phyloP scores from a whole-genome alignment of 768 basidiomycete species.

The Tulasnella calospora region DNA sequence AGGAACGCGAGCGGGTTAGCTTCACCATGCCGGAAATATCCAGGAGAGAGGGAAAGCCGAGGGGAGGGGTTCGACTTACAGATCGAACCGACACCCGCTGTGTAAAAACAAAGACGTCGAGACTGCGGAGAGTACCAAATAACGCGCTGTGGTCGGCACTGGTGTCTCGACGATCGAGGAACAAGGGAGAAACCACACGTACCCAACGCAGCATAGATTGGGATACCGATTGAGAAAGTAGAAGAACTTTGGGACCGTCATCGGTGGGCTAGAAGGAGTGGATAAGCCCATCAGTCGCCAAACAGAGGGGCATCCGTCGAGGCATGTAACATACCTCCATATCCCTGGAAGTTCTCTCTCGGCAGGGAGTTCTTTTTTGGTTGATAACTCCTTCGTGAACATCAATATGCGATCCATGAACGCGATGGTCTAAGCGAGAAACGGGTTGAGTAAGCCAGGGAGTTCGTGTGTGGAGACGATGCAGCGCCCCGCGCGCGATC shows the following conservation, averaged over 20 bases:
- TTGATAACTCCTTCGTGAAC: neutral
- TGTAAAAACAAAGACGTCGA: slow-evolving; percentile 2
- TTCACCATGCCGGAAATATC: neutral
- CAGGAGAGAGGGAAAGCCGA: neutral
- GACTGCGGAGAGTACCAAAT: neutral
- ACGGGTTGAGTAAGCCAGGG: neutral
- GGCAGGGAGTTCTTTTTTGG: too few relatives aligned
- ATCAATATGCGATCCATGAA: neutral
- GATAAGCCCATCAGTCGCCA: neutral
- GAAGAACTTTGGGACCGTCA: neutral
- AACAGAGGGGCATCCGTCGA: neutral
- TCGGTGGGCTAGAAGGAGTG: neutral
- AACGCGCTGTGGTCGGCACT: neutral
- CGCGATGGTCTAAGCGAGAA: neutral
- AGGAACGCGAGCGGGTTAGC: neutral
- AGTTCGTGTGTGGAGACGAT: neutral
- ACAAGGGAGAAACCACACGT: neutral
- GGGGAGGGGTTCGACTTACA: neutral
- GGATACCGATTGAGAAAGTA: slow-evolving; percentile 9
- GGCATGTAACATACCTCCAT: neutral
- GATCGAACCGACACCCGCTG: neutral
- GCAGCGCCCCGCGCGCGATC: neutral
- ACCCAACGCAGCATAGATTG: slow-evolving; percentile 5
- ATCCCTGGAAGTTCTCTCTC: neutral
- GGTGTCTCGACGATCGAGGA: neutral